phyloP scores from a whole-genome alignment of 768 basidiomycete genomes.

The Coprinopsis strossmayeri region DNA sequence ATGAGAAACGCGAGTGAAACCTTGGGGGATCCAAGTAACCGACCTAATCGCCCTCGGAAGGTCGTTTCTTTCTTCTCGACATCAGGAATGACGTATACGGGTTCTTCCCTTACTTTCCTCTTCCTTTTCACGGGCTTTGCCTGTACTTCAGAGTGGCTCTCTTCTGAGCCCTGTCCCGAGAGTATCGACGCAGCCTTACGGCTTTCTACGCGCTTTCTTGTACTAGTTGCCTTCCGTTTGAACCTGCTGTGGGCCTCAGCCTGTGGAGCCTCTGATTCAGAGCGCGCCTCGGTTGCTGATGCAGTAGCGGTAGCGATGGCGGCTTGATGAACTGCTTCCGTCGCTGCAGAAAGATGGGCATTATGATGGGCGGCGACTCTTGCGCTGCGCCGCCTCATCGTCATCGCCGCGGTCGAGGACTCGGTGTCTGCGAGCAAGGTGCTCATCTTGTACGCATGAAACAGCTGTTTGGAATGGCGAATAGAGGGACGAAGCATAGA shows the following conservation, averaged over 20 bases:
- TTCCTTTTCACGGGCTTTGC: constrained; percentile 2
- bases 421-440: no score
- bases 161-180: neutral
- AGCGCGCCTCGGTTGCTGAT: neutral
- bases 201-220: neutral
- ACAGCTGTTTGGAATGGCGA: no score
- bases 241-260: no score
- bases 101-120: constrained; percentile 30
- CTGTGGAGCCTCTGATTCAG: no score
- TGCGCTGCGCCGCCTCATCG: neutral
- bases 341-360: neutral
- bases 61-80: constrained; percentile 61
- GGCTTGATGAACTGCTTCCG: neutral
- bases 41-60: constrained; percentile 62
- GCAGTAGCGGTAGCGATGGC: neutral
- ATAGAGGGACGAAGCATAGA: no score
- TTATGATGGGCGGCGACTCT: neutral
- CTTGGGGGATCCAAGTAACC: constrained; percentile 10
- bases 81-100: constrained; percentile 63
- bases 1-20: neutral
- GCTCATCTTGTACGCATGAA: no score
- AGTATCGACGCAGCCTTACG: neutral
- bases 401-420: no score
- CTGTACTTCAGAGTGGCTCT: neutral
- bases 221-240: neutral